These are phyloP conservation scores for Catenaria anguillulae DNA, from an alignment of 371 early-diverging fungal species.

Conservation along the genomic window DNA sequence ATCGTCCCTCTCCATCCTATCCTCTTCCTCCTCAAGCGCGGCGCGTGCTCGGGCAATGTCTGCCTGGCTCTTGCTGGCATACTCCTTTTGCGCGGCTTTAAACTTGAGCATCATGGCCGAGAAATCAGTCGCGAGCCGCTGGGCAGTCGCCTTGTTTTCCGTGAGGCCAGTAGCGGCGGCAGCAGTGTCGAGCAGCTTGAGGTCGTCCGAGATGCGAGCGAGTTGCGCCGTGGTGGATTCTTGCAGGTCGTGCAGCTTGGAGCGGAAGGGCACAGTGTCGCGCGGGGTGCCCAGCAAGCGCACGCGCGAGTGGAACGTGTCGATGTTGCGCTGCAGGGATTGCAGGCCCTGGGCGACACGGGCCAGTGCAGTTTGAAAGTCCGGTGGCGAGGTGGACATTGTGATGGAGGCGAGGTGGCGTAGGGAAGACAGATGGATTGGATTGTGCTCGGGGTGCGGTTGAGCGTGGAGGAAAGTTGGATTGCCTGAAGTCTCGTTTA, in stretches of 20 bases:
- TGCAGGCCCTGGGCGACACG: not conserved
- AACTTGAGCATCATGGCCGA: not conserved
- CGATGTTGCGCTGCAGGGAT: conserved; percentile 33
- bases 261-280: conserved; percentile 61
- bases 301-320: conserved; percentile 62
- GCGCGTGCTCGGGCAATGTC: not conserved
- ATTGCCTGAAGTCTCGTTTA: conserved; percentile 25
- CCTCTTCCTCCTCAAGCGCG: not conserved
- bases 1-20: too few species aligned
- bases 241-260: conserved; percentile 63
- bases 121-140: not conserved
- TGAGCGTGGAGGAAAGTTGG: conserved; percentile 39
- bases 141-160: conserved; percentile 16
- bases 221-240: conserved; percentile 68
- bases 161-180: conserved; percentile 18
- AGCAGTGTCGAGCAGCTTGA: conserved; percentile 47
- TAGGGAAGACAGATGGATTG: too few species aligned
- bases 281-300: conserved; percentile 55
- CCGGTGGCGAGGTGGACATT: too few species aligned
- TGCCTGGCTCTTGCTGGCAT: not conserved
- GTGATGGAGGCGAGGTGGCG: too few species aligned
- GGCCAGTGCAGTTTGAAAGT: too few species aligned
- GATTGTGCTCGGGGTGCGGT: too few species aligned
- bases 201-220: conserved; percentile 53
- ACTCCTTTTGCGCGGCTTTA: conserved; percentile 14